Conservation (phyloP, 495 filamentous ascomycete genomes). For the Trichocladium antarcticum region DNA sequence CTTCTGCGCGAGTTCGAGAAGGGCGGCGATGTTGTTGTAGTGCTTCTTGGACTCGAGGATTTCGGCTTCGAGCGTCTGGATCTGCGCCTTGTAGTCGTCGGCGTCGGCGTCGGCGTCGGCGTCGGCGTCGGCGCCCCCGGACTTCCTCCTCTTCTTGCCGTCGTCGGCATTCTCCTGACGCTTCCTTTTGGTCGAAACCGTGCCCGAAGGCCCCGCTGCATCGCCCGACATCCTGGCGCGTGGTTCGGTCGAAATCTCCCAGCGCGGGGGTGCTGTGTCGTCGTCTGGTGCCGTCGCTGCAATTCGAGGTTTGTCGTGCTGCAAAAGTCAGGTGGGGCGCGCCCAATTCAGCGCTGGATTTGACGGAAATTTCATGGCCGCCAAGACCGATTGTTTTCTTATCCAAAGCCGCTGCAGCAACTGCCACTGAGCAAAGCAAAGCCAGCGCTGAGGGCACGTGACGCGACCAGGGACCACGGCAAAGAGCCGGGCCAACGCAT, state of each 20-base stretch:
- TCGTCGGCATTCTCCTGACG: slow-evolving; percentile 33
- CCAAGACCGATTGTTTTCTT: background rate
- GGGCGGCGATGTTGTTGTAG: slow-evolving; percentile 80
- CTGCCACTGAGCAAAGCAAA: background rate
- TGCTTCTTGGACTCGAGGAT: slow-evolving; percentile 74
- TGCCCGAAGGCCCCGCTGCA: slow-evolving; percentile 12
- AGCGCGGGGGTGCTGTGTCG: background rate
- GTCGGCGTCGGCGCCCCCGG: slow-evolving; percentile 11
- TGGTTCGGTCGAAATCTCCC: background rate
- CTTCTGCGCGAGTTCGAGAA: slow-evolving; percentile 50
- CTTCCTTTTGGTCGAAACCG: slow-evolving; percentile 36
- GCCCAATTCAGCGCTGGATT: background rate
- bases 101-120: slow-evolving; percentile 27
- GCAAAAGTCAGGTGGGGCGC: slow-evolving; percentile 24
- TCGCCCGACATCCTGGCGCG: slow-evolving; percentile 19
- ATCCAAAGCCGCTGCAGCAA: too few species aligned
- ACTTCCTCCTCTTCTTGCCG: slow-evolving; percentile 41
- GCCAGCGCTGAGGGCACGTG: slow-evolving; percentile 22
- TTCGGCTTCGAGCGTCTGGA: slow-evolving; percentile 60
- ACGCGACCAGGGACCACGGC: slow-evolving; percentile 15
- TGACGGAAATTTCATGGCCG: background rate
- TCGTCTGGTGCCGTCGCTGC: background rate
- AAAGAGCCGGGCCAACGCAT: slow-evolving; percentile 23
- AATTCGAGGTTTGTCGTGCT: background rate
- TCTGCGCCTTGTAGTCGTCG: slow-evolving; percentile 41